A percentile compares a stretch with the other conserved stretches of the same genome.
phyloP scores from a whole-genome alignment of 192 early-diverging fungal genomes.

The Umbelopsis sp. region DNA sequence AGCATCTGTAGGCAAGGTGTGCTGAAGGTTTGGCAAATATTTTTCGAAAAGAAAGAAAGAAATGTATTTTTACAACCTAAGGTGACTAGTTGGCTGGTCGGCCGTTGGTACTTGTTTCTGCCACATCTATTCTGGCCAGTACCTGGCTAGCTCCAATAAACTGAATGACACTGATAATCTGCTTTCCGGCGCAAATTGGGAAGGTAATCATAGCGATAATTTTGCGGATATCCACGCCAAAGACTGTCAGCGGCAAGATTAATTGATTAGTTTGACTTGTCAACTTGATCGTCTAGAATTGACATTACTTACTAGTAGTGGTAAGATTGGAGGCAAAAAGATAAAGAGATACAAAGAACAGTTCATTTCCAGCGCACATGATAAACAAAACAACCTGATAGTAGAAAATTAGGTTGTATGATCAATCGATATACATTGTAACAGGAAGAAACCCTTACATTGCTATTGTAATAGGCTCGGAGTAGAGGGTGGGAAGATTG shows the following conservation, averaged over 20 bases:
- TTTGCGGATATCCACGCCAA: slow-evolving; percentile 23
- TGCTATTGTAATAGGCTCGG: slow-evolving; percentile 91
- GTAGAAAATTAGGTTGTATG: not conserved
- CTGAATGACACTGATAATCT: slow-evolving; percentile 93
- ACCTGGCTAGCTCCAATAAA: slow-evolving; percentile 82
- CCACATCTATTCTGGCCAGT: slow-evolving; percentile 72
- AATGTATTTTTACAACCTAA: slow-evolving; percentile 11
- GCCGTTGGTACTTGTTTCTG: slow-evolving; percentile 40
- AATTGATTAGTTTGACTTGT: not conserved
- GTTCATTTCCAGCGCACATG: slow-evolving; percentile 91
- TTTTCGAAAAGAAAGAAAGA: not conserved
- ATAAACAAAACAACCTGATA: slow-evolving; percentile 79
- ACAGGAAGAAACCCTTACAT: slow-evolving; percentile 43
- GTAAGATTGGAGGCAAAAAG: slow-evolving; percentile 40
- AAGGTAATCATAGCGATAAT: slow-evolving; percentile 47
- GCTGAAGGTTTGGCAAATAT: no score
- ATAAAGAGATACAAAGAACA: slow-evolving; percentile 91
- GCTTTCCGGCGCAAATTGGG: slow-evolving; percentile 85
- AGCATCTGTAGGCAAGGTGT: no score
- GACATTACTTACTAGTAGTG: slow-evolving; percentile 35
- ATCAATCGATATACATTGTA: no score
- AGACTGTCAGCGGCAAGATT: not conserved
- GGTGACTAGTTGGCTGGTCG: not conserved
- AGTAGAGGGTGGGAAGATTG: slow-evolving; percentile 75
- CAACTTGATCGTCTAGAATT: not conserved